These are phyloP conservation scores for Solanum sejunctum DNA, from an alignment of 257 asterid genomes.

Conservation along the genomic window DNA sequence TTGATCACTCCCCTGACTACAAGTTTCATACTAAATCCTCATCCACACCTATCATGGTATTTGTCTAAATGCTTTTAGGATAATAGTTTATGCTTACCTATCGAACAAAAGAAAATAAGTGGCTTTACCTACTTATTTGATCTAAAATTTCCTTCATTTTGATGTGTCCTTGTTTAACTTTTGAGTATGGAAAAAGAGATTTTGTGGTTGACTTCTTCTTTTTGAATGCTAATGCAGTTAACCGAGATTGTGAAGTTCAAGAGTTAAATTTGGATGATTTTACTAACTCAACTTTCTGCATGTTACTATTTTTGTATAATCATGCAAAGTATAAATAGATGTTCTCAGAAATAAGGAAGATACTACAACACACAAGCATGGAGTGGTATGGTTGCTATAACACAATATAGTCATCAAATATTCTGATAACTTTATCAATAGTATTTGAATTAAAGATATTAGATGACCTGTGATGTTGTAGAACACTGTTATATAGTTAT, in stretches of 20 bases:
- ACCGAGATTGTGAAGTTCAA: not conserved
- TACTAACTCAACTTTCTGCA: conserved; percentile 17
- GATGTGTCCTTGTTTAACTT: not conserved
- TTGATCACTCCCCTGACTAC: too few relatives aligned
- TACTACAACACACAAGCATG: conserved; percentile 88
- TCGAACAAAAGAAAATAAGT: too few relatives aligned
- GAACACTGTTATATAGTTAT: not conserved
- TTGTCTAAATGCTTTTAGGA: too few relatives aligned
- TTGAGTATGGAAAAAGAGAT: not conserved
- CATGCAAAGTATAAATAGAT: conserved; percentile 92
- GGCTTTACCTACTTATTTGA: too few relatives aligned
- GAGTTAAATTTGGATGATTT: not conserved
- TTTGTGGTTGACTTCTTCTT: not conserved
- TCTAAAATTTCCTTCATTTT: not conserved
- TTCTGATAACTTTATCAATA: not conserved
- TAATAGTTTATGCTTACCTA: too few relatives aligned
- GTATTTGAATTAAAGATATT: not conserved
- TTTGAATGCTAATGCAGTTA: not conserved
- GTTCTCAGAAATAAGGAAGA: conserved; percentile 66
- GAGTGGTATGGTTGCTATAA: conserved; percentile 47
- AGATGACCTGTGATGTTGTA: not conserved
- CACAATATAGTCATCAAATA: not conserved
- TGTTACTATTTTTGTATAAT: conserved; percentile 75
- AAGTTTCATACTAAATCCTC: too few relatives aligned
- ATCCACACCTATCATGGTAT: too few relatives aligned